Evolutionary conservation across 139 green algal genomes (phyloP), one percentile per base, ranked within the genome.

Genomic region (Coelastrella sp.): DNA sequence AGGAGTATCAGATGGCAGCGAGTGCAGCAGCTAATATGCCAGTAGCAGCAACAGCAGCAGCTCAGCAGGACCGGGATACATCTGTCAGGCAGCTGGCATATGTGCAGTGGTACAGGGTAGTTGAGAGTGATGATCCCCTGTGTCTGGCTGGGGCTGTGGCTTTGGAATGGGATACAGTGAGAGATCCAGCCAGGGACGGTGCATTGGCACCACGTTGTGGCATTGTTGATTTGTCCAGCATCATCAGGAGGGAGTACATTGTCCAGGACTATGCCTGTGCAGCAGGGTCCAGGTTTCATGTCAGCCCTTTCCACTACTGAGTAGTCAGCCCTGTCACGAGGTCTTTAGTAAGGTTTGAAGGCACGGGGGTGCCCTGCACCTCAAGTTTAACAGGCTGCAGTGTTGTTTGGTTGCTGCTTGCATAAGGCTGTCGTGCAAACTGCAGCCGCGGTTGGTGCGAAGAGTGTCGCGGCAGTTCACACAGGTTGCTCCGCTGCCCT

Each of bases 201-300:
- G 70, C 22, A 49, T 78, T 27, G 22, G 4, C 70, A 78, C 70
- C 70, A 24, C 19, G 70, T 1, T 1, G 70, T 49, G 70, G 70
- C 70, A 78, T 8, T 15, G 70, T 78, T 78, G 20, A 8, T 27
- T 12, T 78, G 70, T 78, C 70, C 70, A 78, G 70, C 70, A 78
- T 78, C 14, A 78, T 78, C 70, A 78, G 4, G 70, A 78, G 70
- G 70, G 19, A 78, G 70, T 78, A 78, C 70, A 78, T 7, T 78
- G 70, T 78, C 20, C 70, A 78, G 19, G 19, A 78, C 22, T 49
- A 11, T 78, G 70, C 22, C 20, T 24, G 20, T 49, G 70, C 70
- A 78, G 70, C 70, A 49, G 70, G 0, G 70, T 12, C 20, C 11
- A 24, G 70, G 70, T 24, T 78, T 78, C 70, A 78, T 78, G 70